A percentile compares a stretch with the other conserved stretches of the same genome.
phyloP scores from a whole-genome alignment of 164 flowering plant species.

The Nelumbo lutea region DNA sequence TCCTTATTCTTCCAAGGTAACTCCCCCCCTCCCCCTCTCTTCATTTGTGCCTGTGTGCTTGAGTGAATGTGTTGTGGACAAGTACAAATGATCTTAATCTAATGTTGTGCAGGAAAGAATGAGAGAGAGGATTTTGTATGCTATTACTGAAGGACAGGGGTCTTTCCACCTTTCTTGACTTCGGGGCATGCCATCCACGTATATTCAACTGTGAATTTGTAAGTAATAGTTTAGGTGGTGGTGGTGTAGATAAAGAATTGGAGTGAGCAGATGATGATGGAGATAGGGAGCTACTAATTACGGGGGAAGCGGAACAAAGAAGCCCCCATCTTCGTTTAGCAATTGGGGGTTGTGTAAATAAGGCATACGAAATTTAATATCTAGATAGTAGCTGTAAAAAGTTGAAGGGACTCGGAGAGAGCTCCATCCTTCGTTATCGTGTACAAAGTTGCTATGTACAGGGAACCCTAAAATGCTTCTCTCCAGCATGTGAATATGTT shows the following conservation, averaged over 20 bases:
- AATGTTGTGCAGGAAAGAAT: constrained; percentile 57
- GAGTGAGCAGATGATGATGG: constrained; percentile 4
- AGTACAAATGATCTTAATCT: not conserved
- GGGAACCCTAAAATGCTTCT: not conserved
- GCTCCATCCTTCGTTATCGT: not conserved
- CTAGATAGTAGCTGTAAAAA: not conserved
- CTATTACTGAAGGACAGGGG: constrained; percentile 93
- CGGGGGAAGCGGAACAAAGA: not conserved
- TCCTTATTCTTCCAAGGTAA: constrained; percentile 85
- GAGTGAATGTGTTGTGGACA: too few species aligned
- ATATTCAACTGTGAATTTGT: constrained; percentile 26
- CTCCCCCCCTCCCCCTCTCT: not conserved
- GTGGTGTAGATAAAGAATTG: constrained; percentile 8
- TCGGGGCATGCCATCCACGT: not conserved
- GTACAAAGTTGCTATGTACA: not conserved
- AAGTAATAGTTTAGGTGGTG: constrained; percentile 25
- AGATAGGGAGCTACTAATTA: not conserved
- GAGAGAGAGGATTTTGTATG: constrained; percentile 84
- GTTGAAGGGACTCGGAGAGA: not conserved
- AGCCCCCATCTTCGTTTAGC: not conserved
- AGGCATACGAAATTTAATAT: not conserved
- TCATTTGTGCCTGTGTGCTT: not conserved
- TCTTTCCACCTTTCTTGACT: constrained; percentile 81
- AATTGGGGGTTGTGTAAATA: not conserved
- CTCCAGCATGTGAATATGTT: too few species aligned